phyloP scores from a whole-genome alignment of 306 rosid species.

The Macrotyloma uniflorum region DNA sequence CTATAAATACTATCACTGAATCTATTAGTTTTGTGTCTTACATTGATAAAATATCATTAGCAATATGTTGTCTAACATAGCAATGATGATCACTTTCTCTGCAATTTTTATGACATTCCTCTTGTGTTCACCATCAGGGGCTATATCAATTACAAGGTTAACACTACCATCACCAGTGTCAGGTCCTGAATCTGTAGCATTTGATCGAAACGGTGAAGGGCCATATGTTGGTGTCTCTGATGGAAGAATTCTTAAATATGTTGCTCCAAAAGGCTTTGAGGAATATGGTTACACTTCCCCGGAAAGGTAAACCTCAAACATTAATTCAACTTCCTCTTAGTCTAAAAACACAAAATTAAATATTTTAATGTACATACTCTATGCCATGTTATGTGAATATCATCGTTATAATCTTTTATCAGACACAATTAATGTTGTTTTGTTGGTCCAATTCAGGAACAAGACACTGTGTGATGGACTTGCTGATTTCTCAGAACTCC shows the following conservation, averaged over 20 bases:
- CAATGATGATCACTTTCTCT: neutral
- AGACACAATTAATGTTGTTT: neutral
- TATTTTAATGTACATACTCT: neutral
- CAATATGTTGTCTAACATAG: constrained; percentile 23
- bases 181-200: constrained; percentile 52
- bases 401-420: no score
- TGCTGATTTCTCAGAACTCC: constrained; percentile 42
- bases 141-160: constrained; percentile 20
- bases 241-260: constrained; percentile 47
- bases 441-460: constrained; percentile 36
- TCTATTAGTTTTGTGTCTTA: neutral
- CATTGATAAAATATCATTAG: neutral
- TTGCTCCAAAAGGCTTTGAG: constrained; percentile 13
- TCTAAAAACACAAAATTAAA: neutral
- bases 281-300: constrained; percentile 49
- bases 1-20: constrained; percentile 6
- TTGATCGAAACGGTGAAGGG: constrained; percentile 40
- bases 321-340: neutral
- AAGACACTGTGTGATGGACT: constrained; percentile 53
- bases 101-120: constrained; percentile 24
- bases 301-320: constrained; percentile 36
- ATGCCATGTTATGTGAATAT: no score
- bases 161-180: constrained; percentile 37
- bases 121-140: constrained; percentile 35
- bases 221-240: constrained; percentile 52